Percentiles rank a stretch among this genome's conserved stretches.
phyloP scores from a whole-genome alignment of 2,329 filamentous ascomycete species.

The Atkinsonella hypoxylon region DNA sequence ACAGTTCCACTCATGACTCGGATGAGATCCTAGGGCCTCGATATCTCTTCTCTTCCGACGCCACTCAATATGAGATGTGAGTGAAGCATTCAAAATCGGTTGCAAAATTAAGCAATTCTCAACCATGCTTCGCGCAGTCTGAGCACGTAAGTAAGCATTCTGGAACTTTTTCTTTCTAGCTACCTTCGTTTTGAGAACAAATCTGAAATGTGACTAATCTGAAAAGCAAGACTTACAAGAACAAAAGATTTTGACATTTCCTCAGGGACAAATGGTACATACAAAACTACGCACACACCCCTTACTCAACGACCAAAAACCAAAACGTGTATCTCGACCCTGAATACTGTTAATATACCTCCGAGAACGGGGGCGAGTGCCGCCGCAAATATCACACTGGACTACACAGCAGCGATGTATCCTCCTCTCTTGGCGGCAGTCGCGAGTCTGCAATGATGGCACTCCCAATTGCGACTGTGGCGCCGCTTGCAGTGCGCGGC shows the following conservation, averaged over 20 bases:
- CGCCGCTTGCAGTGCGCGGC: conserved; percentile 40
- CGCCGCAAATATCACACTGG: conserved; percentile 29
- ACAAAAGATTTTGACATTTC: conserved; percentile 3
- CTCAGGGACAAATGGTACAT: conserved; percentile 27
- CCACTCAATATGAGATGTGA: conserved; percentile 7
- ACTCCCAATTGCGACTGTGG: conserved; percentile 38
- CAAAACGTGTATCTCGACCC: conserved; percentile 45
- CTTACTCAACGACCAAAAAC: conserved; percentile 37
- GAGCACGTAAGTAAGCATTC: too few relatives aligned
- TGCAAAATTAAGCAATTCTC: conserved; percentile 32
- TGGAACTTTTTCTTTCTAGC: too few relatives aligned
- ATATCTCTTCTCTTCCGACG: conserved; percentile 7
- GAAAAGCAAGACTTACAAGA: neutral
- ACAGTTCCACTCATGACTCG: too few relatives aligned
- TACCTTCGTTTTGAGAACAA: too few relatives aligned
- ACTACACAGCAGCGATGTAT: conserved; percentile 36
- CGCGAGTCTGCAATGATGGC: conserved; percentile 46
- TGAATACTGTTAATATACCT: conserved; percentile 37
- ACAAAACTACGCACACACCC: conserved; percentile 25
- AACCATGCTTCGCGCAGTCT: conserved; percentile 30
- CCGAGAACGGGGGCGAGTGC: conserved; percentile 37
- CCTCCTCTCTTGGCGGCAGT: conserved; percentile 43
- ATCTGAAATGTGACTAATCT: too few relatives aligned
- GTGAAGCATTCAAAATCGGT: conserved; percentile 14
- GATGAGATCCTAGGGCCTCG: conserved; percentile 1